Evolutionary conservation across 495 filamentous ascomycete genomes (phyloP), one percentile per base, ranked within the genome.

Genomic region (Hypoxylon cercidicola): DNA sequence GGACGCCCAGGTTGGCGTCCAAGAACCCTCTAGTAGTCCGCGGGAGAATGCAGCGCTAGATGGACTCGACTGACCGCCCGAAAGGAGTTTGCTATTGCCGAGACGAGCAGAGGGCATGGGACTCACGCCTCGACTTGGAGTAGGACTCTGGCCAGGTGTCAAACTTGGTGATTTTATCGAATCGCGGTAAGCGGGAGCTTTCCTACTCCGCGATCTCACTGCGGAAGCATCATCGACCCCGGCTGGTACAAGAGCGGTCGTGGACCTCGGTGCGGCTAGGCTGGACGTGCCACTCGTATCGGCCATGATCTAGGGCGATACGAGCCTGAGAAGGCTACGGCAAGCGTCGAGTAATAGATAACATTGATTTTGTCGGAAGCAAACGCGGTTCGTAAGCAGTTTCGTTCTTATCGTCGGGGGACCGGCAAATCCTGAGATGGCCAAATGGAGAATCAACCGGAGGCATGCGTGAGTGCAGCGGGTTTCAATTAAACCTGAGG

Each of bases 1-100:
- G 8, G 79, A 77, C 0, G 79, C 70, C 81, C 81, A 83, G 57
- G 74, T 81, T 5, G 79, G 74, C 0, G 75, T 53, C 79, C 79
- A 83, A 5, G 78, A 77, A 8, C 72, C 73, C 28, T 75, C 77
- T 5, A 81, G 64, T 12, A 83, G 63, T 4, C 77, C 74, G n/a
- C 71, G 64, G 4, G 67, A 70, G 20, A 62, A 72, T 4, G 71
- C 74, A 4, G 72, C 68, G 25, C 72, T 79, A 44, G 73, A 75
- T 21, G 68, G 62, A 47, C 71, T 73, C 7, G 73, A 43, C 6
- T 64, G 55, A 39, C 64, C 71, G 51, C 58, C 64, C 6, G 74
- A 70, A 54, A 75, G 55, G 20, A 70, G 53, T 15, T 64, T 69
- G 34, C 71, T 66, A n/a, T 72, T 63, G 8, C 66, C 47, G 39